Conservation (phyloP, 345 rosid genomes). For the Citrus trifoliata region DNA sequence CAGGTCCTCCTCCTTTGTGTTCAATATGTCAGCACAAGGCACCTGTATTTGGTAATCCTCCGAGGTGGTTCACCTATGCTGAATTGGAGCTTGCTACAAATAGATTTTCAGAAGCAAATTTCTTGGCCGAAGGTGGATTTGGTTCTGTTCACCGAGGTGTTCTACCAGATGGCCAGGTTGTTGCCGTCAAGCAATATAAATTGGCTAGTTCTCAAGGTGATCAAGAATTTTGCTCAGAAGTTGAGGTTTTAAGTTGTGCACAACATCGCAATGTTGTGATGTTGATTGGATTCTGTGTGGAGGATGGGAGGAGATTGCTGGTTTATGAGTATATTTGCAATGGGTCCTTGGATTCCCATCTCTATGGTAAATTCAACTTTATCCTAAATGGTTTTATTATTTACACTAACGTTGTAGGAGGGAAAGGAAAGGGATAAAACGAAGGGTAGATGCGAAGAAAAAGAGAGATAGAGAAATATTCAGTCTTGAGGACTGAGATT, state of each 20-base stretch:
- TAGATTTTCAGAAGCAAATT: slow-evolving; percentile 74
- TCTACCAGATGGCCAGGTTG: slow-evolving; percentile 73
- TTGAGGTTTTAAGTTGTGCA: slow-evolving; percentile 96
- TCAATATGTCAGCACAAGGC: slow-evolving; percentile 91
- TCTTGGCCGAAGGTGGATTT: slow-evolving; percentile 98
- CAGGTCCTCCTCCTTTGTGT: slow-evolving; percentile 95
- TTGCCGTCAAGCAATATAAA: slow-evolving; percentile 96
- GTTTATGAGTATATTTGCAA: slow-evolving; percentile 96
- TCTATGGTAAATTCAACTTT: slow-evolving; percentile 62
- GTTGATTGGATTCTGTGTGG: slow-evolving; percentile 88
- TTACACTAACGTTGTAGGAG: slow-evolving; percentile 8
- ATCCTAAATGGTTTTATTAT: slow-evolving; percentile 9
- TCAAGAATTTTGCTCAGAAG: slow-evolving; percentile 93
- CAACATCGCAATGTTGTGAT: slow-evolving; percentile 97
- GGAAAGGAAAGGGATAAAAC: background rate
- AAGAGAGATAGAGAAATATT: background rate
- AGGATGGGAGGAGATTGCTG: slow-evolving; percentile 80
- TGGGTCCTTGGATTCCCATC: slow-evolving; percentile 89
- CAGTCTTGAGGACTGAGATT: slow-evolving; percentile 3
- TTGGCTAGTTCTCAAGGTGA: slow-evolving; percentile 98
- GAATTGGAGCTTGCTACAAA: slow-evolving; percentile 84
- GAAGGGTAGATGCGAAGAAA: background rate
- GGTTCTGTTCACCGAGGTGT: slow-evolving; percentile 94
- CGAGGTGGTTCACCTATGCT: slow-evolving; percentile 85
- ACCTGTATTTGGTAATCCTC: slow-evolving; percentile 93